Evolutionary conservation across 257 asterid species (phyloP).

Genomic region (Solanum raphanifolium): DNA sequence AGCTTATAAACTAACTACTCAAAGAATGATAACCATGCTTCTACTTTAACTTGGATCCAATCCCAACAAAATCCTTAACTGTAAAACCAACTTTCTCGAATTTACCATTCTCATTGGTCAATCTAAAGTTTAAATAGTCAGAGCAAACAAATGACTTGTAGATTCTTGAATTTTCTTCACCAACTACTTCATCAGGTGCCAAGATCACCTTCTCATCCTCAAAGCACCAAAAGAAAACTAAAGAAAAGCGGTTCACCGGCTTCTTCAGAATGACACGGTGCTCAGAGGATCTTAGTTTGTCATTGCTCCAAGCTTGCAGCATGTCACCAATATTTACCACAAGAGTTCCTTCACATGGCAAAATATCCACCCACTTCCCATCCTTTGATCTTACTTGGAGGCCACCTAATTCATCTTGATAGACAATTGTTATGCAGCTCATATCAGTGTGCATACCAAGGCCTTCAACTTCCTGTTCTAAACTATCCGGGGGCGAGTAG

Average conservation of each 20-base stretch:
- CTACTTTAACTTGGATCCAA: background rate
- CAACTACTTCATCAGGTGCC: slow-evolving; percentile 57
- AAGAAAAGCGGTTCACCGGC: slow-evolving; percentile 36
- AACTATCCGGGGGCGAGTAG: slow-evolving; percentile 29
- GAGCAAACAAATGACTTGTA: slow-evolving; percentile 44
- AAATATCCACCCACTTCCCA: slow-evolving; percentile 51
- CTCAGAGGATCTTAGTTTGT: slow-evolving; percentile 49
- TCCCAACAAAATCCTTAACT: slow-evolving; percentile 57
- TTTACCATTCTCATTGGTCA: slow-evolving; percentile 50
- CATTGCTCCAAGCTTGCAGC: slow-evolving; percentile 79
- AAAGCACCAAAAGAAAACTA: slow-evolving; percentile 74
- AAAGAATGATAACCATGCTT: background rate
- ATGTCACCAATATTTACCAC: slow-evolving; percentile 70
- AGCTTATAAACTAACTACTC: background rate
- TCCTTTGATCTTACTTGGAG: slow-evolving; percentile 52
- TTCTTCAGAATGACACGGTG: slow-evolving; percentile 51
- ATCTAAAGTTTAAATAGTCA: slow-evolving; percentile 52
- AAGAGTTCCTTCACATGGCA: slow-evolving; percentile 45
- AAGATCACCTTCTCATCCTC: slow-evolving; percentile 50
- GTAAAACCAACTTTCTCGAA: slow-evolving; percentile 71
- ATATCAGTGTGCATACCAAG: slow-evolving; percentile 76
- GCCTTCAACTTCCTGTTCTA: slow-evolving; percentile 41
- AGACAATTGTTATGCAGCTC: slow-evolving; percentile 63
- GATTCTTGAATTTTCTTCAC: slow-evolving; percentile 19
- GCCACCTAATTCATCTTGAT: slow-evolving; percentile 62